Conservation (phyloP, 2,329 filamentous ascomycete species). For the Curvularia hawaiiensis region DNA sequence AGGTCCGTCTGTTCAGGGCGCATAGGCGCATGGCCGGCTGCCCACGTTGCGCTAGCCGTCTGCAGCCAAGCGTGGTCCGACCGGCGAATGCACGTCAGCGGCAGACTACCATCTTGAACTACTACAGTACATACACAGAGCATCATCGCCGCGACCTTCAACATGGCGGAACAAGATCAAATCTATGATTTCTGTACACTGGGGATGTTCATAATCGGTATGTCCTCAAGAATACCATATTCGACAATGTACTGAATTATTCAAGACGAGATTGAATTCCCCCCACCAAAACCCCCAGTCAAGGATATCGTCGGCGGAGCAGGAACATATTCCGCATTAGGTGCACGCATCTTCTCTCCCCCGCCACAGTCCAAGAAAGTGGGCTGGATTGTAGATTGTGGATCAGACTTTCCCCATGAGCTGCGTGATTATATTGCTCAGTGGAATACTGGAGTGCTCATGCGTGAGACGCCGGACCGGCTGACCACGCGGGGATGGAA, state of each 20-base stretch:
- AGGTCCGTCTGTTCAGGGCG: constrained; percentile 8
- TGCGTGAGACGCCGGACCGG: constrained; percentile 69
- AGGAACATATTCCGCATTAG: constrained; percentile 83
- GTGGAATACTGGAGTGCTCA: constrained; percentile 76
- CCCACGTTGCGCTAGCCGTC: constrained; percentile 23
- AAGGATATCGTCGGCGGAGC: constrained; percentile 85
- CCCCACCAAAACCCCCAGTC: constrained; percentile 69
- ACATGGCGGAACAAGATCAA: constrained; percentile 11
- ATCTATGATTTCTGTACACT: constrained; percentile 63
- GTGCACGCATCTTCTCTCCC: constrained; percentile 86
- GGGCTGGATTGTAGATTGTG: constrained; percentile 90
- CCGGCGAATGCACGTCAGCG: constrained; percentile 13
- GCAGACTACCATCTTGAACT: not conserved
- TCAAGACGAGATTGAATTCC: constrained; percentile 88
- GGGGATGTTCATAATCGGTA: constrained; percentile 69
- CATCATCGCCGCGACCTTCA: constrained; percentile 4
- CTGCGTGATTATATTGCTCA: constrained; percentile 68
- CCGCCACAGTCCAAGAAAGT: constrained; percentile 67
- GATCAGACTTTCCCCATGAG: constrained; percentile 79
- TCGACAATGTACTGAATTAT: constrained; percentile 18
- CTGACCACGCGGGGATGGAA: constrained; percentile 93
- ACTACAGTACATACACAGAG: constrained; percentile 2
- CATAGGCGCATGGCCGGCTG: constrained; percentile 11
- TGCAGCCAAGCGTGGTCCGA: constrained; percentile 20
- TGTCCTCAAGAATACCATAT: constrained; percentile 11